Base-by-base conservation (phyloP, 768 basidiomycete species). In the Termitomyces sp. region DNA sequence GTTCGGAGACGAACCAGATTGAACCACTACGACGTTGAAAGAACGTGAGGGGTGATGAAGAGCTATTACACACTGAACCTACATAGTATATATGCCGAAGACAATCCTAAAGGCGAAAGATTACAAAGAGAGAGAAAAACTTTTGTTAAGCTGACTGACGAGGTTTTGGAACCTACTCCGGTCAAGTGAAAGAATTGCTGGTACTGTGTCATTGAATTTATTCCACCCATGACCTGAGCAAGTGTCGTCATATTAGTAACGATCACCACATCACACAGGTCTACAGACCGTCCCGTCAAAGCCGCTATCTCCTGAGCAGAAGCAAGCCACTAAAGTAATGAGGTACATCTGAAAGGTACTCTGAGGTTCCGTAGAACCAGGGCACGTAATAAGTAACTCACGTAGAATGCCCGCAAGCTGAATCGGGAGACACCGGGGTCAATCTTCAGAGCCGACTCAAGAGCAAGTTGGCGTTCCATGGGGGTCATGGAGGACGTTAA, bases 81-180 rank as follows among this genome's bases (percentile, higher is more conserved):
- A 74, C 74, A 81, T 68, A 4, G 79, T 79, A 62, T 73, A 81
- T 50, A 82, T 80, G 15, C 80, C 81, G 58, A 81, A 83, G 25
- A 81, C 76, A 40, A 81, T 78, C 31, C 77, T 74, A 41, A 50
- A 44, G 20, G 5, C 33, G 54, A 15, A 31, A 39, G 32, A 23
- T 42, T 15, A 53, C 42, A 36, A 31, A 32, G 29, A 23, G 12
- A 12, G 40, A 7, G 38, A 36, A 25, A 50, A 29, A 9, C 18
- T 12, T 39, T n/a, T 22, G 10, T 22, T 38, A 5, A 18, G 35
- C 23, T n/a, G 20, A 58, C 66, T 46, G 57, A 73, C 73, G 76
- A 73, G 7, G 79, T 80, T 56, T 71, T 72, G n/a, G 69, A 66
- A 16, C 75, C 74, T 44, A 76, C 73, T 29, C 70, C 68, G 4